These are phyloP conservation scores for Podospora comata DNA, from an alignment of 495 filamentous ascomycete species.

Conservation along the genomic window DNA sequence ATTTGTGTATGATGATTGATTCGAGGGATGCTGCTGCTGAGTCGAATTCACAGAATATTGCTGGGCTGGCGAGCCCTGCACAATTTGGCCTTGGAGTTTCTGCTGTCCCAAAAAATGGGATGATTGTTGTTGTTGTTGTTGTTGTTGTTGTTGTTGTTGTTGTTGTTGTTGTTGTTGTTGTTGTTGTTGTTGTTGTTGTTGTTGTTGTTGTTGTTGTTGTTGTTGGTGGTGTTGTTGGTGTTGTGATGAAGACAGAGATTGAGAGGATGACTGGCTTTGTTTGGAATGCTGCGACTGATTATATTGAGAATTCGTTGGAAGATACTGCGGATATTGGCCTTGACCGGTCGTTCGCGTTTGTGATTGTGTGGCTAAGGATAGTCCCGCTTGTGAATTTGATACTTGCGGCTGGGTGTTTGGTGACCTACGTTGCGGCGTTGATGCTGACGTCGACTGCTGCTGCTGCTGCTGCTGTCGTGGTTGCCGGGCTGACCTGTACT, in stretches of 20 bases:
- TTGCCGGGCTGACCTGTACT: constrained; percentile 18
- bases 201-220: too few species aligned
- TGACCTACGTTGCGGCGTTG: constrained; percentile 23
- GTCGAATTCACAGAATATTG: constrained; percentile 25
- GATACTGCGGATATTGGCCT: constrained; percentile 26
- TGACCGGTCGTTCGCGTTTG: constrained; percentile 23
- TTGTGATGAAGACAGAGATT: constrained; percentile 13
- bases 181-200: too few species aligned
- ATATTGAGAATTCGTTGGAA: constrained; percentile 20
- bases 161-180: too few species aligned
- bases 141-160: not conserved
- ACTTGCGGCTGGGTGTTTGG: constrained; percentile 29
- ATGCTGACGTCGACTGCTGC: constrained; percentile 25
- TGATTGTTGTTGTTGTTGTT: constrained; percentile 27
- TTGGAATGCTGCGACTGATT: constrained; percentile 20
- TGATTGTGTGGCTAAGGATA: constrained; percentile 22
- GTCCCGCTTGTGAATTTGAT: constrained; percentile 21
- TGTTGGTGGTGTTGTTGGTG: constrained; percentile 16
- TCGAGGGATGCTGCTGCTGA: constrained; percentile 22
- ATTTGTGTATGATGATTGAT: constrained; percentile 24
- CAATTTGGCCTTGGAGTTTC: constrained; percentile 17
- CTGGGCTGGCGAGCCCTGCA: constrained; percentile 22
- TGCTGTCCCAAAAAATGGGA: constrained; percentile 25
- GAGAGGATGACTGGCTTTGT: constrained; percentile 16
- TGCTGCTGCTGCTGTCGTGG: constrained; percentile 28